Evolutionary conservation across 345 rosid species (phyloP).

Genomic region (Lepidium aucheri): DNA sequence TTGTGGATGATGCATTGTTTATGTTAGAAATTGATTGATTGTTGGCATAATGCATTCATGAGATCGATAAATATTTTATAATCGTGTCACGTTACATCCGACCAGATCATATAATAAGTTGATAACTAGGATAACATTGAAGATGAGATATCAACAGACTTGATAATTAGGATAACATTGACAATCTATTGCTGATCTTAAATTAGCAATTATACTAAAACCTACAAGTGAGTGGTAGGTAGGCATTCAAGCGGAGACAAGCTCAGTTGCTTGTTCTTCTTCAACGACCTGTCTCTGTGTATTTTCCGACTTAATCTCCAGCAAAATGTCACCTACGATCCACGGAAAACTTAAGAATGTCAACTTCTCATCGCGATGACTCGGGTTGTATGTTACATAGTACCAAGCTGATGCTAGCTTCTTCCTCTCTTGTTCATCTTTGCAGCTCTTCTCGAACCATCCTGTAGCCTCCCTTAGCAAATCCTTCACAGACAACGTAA

Average conservation of each 20-base stretch:
- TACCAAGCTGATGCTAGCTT: constrained; percentile 89
- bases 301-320: constrained; percentile 43
- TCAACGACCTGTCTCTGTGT: neutral
- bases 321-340: constrained; percentile 58
- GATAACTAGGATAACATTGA: too few relatives aligned
- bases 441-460: constrained; percentile 62
- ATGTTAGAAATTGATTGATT: too few relatives aligned
- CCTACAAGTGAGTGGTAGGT: neutral
- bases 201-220: neutral
- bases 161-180: neutral
- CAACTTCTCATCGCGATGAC: constrained; percentile 21
- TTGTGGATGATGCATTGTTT: too few relatives aligned
- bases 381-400: constrained; percentile 60
- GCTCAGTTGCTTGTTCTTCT: neutral
- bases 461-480: constrained; percentile 53
- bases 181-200: neutral
- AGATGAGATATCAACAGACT: too few relatives aligned
- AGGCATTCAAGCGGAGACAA: neutral
- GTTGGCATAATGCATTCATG: too few relatives aligned
- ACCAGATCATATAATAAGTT: too few relatives aligned
- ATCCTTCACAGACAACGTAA: constrained; percentile 40
- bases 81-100: too few relatives aligned
- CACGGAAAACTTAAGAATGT: constrained; percentile 77
- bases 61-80: too few relatives aligned
- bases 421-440: constrained; percentile 26